Evolutionary conservation across 202 grass and related monocot genomes (phyloP), one percentile per base, ranked within the genome.

Genomic region (Panicum virgatum): DNA sequence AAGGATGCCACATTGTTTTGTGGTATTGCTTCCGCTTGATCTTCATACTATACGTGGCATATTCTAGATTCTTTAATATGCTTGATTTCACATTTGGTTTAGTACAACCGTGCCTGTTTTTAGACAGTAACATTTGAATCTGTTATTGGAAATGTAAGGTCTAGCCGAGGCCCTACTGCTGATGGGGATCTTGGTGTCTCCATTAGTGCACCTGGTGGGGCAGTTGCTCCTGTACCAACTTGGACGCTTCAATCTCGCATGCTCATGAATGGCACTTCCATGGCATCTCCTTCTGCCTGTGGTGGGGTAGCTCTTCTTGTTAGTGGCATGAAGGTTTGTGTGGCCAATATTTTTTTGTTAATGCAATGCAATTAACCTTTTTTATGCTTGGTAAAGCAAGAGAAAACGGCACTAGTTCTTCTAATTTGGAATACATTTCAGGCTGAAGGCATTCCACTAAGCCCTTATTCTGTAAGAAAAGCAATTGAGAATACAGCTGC

Each of bases 221-320:
- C 96, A 73, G 92, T 98, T 64, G 96, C 96, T 85, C 96, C 96
- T 83, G 96, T 98, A 62, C 96, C 96, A 42, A 98, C 96, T 69
- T 96, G 96, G 96, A 96, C 96, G 34, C 87, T 98, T 80, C 96
- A 98, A 76, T 87, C 86, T 26, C 96, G 96, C 66, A 92, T 95
- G 90, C 96, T 98, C 60, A 98, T 98, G 96, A 98, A 98, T 75
- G 96, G 96, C 66, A 98, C 96, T 88, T 98, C 96, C 47, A 98
- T 98, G 96, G 47, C 96, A 75, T 98, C 96, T 80, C 96, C 96
- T 80, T 98, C 87, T 85, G 92, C 96, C 57, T 98, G 96, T 76
- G 96, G 96, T 63, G 90, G 96, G 44, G 87, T 98, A 80, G 92
- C 96, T 87, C 96, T 98, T 85, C 90, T 98, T 80, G 80, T 98